Evolutionary conservation across 768 basidiomycete genomes (phyloP), one percentile per base, ranked within the genome.

Genomic region (Pleurotus cornucopiae): DNA sequence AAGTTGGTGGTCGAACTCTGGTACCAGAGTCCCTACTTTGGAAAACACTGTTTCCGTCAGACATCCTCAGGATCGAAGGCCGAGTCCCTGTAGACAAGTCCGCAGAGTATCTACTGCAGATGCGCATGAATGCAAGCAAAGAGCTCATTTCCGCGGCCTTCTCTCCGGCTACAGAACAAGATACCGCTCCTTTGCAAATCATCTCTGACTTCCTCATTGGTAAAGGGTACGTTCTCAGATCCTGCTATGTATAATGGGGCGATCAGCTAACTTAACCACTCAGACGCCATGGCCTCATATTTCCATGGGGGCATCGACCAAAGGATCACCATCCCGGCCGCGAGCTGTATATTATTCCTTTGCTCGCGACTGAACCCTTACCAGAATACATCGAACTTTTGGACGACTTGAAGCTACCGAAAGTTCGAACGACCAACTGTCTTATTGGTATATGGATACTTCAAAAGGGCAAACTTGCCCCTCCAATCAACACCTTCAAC

Each of bases 361-460:
- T 96, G 13, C 73, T 78, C 18, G 76, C 87, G 20, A 76, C 71
- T 25, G 79, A 86, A 49, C 76, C 85, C 0, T 71, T 94, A 1
- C 94, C 94, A 0, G 94, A 95, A 57, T 95, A 85, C 63, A 78
- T 95, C 61, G 91, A 94, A 62, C 74, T 95, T 1, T 69, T 94
- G 46, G 93, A 95, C 61, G 78, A 89, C 23, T 76, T 93, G 46
- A 77, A 75, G 56, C 67, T 96, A 1, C 89, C 91, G 12, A 83
- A 80, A 62, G 65, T 71, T 7, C 79, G 93, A 25, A 78, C 68
- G n/a, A 66, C 71, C 2, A 82, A 91, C 64, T 84, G 84, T 58
- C 76, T 96, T 39, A 73, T 96, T 44, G 89, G 89, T 20, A 83
- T 95, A 12, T 93, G 91, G 83, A 80, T 96, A n/a, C 75, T 94